Percentiles rank a stretch among this genome's conserved stretches.
Evolutionary conservation across 768 basidiomycete genomes (phyloP).

Genomic region (Cystobasidium ongulense): DNA sequence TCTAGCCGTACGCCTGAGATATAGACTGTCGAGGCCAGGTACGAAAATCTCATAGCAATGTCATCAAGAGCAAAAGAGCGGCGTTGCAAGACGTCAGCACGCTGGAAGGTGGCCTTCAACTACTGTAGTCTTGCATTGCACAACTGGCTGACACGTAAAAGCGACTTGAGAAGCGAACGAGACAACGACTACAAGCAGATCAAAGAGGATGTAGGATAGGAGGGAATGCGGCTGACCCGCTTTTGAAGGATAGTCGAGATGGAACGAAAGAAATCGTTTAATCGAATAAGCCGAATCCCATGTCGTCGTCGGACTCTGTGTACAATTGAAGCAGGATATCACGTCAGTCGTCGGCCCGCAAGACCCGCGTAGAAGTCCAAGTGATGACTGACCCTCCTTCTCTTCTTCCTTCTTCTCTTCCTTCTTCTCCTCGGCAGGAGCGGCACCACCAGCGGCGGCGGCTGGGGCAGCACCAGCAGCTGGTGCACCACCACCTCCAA

Average conservation of each 20-base stretch:
- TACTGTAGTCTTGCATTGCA: not conserved
- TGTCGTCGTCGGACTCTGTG: conserved; percentile 44
- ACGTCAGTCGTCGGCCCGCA: not conserved
- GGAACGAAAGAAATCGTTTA: conserved; percentile 1
- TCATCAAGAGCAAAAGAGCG: too few relatives aligned
- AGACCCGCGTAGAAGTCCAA: not conserved
- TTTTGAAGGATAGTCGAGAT: not conserved
- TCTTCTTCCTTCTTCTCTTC: conserved; percentile 48
- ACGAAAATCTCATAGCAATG: too few relatives aligned
- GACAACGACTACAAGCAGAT: conserved; percentile 1
- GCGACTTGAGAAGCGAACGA: not conserved
- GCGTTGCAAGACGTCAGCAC: too few relatives aligned
- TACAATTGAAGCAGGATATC: not conserved
- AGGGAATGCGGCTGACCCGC: not conserved
- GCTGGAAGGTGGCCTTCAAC: not conserved
- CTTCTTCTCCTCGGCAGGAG: conserved; percentile 54
- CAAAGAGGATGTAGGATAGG: not conserved
- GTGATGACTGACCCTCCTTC: conserved; percentile 33
- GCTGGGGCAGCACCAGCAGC: conserved; percentile 59
- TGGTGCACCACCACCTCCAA: conserved; percentile 83
- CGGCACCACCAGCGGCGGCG: conserved; percentile 55
- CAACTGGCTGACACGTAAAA: not conserved
- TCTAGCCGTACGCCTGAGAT: too few relatives aligned
- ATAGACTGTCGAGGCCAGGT: too few relatives aligned
- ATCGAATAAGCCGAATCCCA: conserved; percentile 84